Percentiles rank a stretch among this genome's conserved stretches.
These are phyloP conservation scores for Botrytis hyacinthi DNA, from an alignment of 2,329 filamentous ascomycete species.

Conservation along the genomic window DNA sequence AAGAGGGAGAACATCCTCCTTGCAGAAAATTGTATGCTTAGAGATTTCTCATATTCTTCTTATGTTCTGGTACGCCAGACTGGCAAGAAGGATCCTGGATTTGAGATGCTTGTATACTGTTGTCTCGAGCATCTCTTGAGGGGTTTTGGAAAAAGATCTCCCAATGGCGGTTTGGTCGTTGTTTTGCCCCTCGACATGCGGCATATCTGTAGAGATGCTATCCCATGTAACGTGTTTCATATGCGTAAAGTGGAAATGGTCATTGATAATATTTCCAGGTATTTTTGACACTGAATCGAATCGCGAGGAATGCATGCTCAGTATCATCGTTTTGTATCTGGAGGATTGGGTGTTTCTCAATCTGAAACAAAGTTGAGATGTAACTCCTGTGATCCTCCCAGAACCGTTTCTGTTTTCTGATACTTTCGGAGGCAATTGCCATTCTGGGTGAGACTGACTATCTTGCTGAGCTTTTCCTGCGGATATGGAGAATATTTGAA, in stretches of 20 bases:
- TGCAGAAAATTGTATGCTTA: no score
- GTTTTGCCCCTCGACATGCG: neutral
- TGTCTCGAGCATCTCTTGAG: neutral
- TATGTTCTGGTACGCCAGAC: neutral
- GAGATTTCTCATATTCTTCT: neutral
- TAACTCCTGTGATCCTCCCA: neutral
- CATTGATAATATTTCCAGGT: neutral
- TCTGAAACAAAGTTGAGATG: neutral
- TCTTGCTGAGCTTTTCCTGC: neutral
- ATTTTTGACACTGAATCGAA: neutral
- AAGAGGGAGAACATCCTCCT: neutral
- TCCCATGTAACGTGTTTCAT: neutral
- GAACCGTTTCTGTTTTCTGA: neutral
- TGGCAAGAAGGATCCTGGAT: neutral
- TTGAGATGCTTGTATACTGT: neutral
- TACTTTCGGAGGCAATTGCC: neutral
- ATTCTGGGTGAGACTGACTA: neutral
- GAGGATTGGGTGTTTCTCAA: neutral
- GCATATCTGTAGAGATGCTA: neutral
- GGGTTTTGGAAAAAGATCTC: neutral
- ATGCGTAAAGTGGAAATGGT: neutral
- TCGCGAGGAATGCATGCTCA: neutral
- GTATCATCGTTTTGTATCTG: neutral
- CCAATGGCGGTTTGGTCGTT: neutral
- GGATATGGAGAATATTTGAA: neutral